Conservation (phyloP, 305 asterid species). For the Fraxinus latifolia region DNA sequence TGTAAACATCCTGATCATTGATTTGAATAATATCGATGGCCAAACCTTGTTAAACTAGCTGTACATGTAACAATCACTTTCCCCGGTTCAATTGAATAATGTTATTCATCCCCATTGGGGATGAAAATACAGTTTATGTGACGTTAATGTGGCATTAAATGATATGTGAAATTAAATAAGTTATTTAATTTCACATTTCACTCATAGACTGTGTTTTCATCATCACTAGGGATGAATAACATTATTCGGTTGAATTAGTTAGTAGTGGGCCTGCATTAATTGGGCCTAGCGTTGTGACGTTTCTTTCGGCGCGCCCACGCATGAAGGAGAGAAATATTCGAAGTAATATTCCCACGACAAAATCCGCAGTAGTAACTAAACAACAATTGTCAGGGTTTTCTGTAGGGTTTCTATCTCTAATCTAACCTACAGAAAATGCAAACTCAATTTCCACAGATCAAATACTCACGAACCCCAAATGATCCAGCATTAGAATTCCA, state of each 20-base stretch:
- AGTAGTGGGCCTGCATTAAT: not conserved
- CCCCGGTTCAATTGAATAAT: no score
- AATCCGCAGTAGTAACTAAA: not conserved
- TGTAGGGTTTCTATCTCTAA: conserved; percentile 25
- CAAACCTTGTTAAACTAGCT: not conserved
- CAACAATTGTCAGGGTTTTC: conserved; percentile 9
- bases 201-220: no score
- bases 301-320: not conserved
- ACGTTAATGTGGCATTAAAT: no score
- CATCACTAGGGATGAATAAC: no score
- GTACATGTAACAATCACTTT: not conserved
- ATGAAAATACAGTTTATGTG: no score
- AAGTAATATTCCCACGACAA: conserved; percentile 6
- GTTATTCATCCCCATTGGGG: no score
- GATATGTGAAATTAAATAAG: no score
- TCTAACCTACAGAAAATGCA: not conserved
- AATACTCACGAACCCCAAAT: not conserved
- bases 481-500: not conserved
- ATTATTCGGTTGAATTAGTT: not conserved
- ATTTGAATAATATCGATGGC: not conserved
- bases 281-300: not conserved
- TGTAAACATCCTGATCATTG: not conserved
- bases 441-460: not conserved
- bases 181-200: no score
- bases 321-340: not conserved